Base-by-base conservation (phyloP, 2,329 filamentous ascomycete species). In the Colletotrichum sojae region DNA sequence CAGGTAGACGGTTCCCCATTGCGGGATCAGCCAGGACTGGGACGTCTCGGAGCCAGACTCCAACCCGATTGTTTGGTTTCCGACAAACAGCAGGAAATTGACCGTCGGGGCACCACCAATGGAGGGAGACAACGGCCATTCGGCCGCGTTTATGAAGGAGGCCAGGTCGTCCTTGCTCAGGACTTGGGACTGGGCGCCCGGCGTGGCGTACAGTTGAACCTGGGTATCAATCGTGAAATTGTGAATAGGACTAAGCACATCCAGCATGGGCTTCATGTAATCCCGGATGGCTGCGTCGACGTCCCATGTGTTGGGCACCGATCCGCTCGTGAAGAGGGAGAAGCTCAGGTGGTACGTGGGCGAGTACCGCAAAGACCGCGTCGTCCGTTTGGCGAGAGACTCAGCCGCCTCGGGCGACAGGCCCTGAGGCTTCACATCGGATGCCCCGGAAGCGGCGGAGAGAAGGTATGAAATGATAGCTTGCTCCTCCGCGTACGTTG, bases 211-310 rank as follows among this genome's bases (percentile, higher is more conserved):
- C 0, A 98, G 87, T 81, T 99, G 96, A 3, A 99, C 93, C 81
- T 99, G 96, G 0, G 94, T 97, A 77, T 98, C 95, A 57, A 98
- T 91, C 15, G 95, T 97, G 76, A 99, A 98, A 78, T 97, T 95
- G 83, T 95, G 96, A 73, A 98, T 97, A 1, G 91, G 86, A 0
- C 90, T 88, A 31, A 98, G 88, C 27, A 94, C 90, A 51, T 93
- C 86, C 0, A 99, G 85, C 54, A 98, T 86, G 0, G 96, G 95
- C 61, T 89, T 85, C 79, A 99, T 90, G 79, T 97, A 95, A 73
- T 93, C 88, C 25, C 91, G 86, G 10, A 98, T 86, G 0, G 95
- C 94, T 43, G 87, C 82, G 72, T 98, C 92, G 58, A 98, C 94
- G 60, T 97, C 94, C 96, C 96, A 99, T 10, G 91, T 92, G 39